A percentile compares a stretch with the other conserved stretches of the same genome.
Evolutionary conservation across 176 grass and related monocot genomes (phyloP).

Genomic region (Juncus inflexus): DNA sequence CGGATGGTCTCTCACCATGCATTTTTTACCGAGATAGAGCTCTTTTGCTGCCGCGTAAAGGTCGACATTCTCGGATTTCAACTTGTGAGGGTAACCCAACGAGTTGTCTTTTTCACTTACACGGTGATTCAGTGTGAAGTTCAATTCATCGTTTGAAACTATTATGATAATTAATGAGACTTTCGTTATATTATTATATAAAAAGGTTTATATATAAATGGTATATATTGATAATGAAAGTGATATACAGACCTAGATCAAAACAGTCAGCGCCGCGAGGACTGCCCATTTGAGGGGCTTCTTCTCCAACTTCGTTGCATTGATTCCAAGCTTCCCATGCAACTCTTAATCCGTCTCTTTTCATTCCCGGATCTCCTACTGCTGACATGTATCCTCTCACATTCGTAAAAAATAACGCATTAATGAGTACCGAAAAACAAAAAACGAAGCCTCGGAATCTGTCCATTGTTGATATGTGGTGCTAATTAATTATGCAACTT

Average conservation of each 20-base stretch:
- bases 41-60: conserved; percentile 66
- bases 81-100: conserved; percentile 41
- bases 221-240: too few relatives aligned
- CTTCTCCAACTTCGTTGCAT: conserved; percentile 88
- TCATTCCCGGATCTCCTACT: conserved; percentile 81
- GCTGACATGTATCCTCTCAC: conserved; percentile 39
- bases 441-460: too few relatives aligned
- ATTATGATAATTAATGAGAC: neutral
- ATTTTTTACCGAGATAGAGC: conserved; percentile 64
- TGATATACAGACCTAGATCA: conserved; percentile 45
- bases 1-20: conserved; percentile 49
- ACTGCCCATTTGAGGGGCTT: conserved; percentile 78
- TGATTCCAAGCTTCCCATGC: conserved; percentile 94
- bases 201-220: too few relatives aligned
- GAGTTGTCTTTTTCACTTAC: conserved; percentile 63
- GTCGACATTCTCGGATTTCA: conserved; percentile 41
- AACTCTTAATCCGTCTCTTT: conserved; percentile 62
- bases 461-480: too few relatives aligned
- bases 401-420: too few relatives aligned
- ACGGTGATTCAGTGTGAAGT: conserved; percentile 42
- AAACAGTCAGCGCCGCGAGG: conserved; percentile 90
- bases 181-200: neutral
- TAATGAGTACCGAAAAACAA: too few relatives aligned
- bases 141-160: conserved; percentile 26
- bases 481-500: too few relatives aligned